phyloP scores from a whole-genome alignment of 805 yeast genomes.

The Candida incommunis region DNA sequence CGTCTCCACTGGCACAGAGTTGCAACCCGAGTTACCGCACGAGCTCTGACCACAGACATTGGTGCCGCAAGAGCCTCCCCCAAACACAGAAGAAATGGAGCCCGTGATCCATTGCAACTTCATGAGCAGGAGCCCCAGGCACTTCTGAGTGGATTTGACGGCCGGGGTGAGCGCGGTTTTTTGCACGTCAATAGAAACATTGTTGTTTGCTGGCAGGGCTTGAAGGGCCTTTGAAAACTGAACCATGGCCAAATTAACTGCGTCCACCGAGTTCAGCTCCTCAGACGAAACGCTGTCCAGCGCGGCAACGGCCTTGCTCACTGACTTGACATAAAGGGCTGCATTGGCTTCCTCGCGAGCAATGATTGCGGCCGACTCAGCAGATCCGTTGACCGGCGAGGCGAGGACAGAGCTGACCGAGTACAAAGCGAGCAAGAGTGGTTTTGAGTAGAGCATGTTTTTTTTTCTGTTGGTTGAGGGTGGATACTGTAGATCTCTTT shows the following conservation, averaged over 20 bases:
- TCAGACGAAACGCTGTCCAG: neutral
- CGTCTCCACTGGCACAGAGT: neutral
- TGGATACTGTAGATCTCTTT: too few species aligned
- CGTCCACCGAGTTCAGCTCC: neutral
- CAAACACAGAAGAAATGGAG: neutral
- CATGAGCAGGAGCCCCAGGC: neutral
- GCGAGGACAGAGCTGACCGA: neutral
- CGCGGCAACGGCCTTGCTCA: neutral
- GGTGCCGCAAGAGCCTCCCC: neutral
- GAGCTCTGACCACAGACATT: neutral
- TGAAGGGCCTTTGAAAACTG: constrained; percentile 49
- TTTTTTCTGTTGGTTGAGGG: too few species aligned
- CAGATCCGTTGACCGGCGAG: neutral
- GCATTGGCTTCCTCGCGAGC: neutral
- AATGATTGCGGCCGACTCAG: neutral
- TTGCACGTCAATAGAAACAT: neutral
- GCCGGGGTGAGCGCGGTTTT: neutral
- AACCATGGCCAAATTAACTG: constrained; percentile 20
- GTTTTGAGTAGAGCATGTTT: neutral
- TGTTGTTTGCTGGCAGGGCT: constrained; percentile 54
- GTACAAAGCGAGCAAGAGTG: neutral
- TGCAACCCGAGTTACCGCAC: neutral
- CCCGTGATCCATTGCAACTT: neutral
- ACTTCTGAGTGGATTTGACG: neutral
- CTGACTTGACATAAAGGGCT: neutral